Evolutionary conservation across 805 yeast species (phyloP).

Genomic region (Ogataea nakhonphanomensis): DNA sequence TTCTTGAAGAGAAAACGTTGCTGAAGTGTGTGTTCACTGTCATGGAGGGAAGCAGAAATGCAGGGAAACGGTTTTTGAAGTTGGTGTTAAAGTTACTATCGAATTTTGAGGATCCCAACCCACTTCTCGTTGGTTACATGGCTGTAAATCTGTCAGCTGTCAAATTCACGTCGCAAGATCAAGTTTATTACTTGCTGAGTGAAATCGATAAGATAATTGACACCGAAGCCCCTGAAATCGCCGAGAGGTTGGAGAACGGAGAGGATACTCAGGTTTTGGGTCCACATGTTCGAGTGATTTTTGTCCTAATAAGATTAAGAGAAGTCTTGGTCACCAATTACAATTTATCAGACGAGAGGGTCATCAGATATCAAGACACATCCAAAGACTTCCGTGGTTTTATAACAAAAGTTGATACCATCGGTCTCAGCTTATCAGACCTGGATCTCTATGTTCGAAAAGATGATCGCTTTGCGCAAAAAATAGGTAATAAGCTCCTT

Average conservation of each 20-base stretch:
- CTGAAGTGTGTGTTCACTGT: conserved; percentile 41
- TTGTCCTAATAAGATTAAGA: conserved; percentile 16
- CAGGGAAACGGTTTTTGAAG: conserved; percentile 41
- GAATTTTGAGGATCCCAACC: conserved; percentile 20
- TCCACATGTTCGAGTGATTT: conserved; percentile 17
- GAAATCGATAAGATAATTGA: conserved; percentile 43
- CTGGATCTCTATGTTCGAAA: conserved; percentile 8
- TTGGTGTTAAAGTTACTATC: conserved; percentile 33
- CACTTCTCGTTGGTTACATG: conserved; percentile 34
- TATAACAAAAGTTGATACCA: conserved; percentile 12
- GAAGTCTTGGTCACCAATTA: conserved; percentile 17
- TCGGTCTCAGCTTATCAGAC: conserved; percentile 6
- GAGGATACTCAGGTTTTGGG: conserved; percentile 11
- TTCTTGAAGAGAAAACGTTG: conserved; percentile 32
- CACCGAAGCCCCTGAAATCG: conserved; percentile 40
- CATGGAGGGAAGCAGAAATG: conserved; percentile 37
- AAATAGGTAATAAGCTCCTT: conserved; percentile 4
- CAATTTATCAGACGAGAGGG: conserved; percentile 17
- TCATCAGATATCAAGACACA: conserved; percentile 23
- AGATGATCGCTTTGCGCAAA: not conserved
- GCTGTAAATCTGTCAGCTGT: conserved; percentile 39
- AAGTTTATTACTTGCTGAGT: conserved; percentile 42
- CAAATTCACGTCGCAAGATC: conserved; percentile 46
- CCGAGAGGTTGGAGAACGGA: conserved; percentile 18
- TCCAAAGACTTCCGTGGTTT: conserved; percentile 19